Base-by-base conservation (phyloP, 306 rosid genomes). In the Ormosia semicastrata region DNA sequence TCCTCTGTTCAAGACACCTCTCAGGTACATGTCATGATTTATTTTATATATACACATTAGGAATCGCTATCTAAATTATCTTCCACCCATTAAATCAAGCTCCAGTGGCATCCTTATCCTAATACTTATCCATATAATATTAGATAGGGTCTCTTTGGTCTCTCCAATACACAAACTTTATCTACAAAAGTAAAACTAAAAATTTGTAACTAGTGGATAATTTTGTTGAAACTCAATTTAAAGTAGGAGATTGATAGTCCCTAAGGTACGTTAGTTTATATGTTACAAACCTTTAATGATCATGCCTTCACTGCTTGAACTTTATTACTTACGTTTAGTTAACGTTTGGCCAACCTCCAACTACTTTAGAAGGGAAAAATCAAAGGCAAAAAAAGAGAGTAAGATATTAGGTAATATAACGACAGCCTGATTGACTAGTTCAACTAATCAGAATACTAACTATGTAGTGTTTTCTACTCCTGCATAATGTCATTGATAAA, bases 1-100 rank as follows among this genome's bases (percentile, higher is more conserved):
- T 93, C 98, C 1, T 87, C 99, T 46, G 84, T 89, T 57, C 95
- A 92, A 89, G 92, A 92, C 78, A 87, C 89, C 40, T 89, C 95
- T 10, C 98, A 93, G 99, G 99, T 93, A 85, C 8, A 49, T 29
- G 17, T 49, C 15, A 15, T 49, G 32, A 69, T 59, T 36, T 64
- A 46, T 68, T 4, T 24, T 67, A 24, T 24, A 24, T 24, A 24
- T 24, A 24, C 24, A 24, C 24, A 24, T 24, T 43, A 15, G 3
- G 18, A 53, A 53, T n/a, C 15, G 9, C 7, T 6, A 15, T 52
- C 58, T 14, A 52, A 52, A 54, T 17, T 54, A 15, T 2, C 4
- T 54, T 54, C 4, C 32, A 18, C 30, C 10, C 62, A 7, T 17
- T 13, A 54, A 15, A 17, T 57, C 33, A 57, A 17, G 30, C 3